Percentiles rank a stretch among this genome's conserved stretches.
Conservation (phyloP, 805 yeast genomes). For the Pichia manshurica region DNA sequence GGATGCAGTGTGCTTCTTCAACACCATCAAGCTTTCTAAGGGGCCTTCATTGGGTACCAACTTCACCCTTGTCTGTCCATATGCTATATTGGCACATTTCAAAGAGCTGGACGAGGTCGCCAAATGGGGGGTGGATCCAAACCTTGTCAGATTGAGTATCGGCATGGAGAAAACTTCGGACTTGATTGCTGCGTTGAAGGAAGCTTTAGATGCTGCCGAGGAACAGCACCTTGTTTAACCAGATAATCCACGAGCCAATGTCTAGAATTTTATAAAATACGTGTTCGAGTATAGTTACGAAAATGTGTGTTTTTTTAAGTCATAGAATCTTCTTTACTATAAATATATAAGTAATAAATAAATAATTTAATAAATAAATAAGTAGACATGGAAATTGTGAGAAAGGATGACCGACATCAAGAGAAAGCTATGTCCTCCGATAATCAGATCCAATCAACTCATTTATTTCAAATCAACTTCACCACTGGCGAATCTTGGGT, state of each 20-base stretch:
- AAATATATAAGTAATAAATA: slow-evolving; percentile 7
- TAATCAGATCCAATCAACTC: background rate
- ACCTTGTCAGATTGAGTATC: slow-evolving; percentile 73
- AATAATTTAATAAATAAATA: background rate
- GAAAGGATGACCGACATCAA: background rate
- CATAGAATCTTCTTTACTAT: slow-evolving; percentile 6
- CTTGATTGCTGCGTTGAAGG: slow-evolving; percentile 43
- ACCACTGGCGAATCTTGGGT: slow-evolving; percentile 68
- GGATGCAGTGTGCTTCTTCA: slow-evolving; percentile 69
- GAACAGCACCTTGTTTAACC: slow-evolving; percentile 29
- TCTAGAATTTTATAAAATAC: too few relatives aligned
- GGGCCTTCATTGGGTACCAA: slow-evolving; percentile 92
- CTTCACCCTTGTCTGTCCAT: slow-evolving; percentile 85
- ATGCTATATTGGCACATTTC: slow-evolving; percentile 80
- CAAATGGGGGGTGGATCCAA: slow-evolving; percentile 75
- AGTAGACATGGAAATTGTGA: background rate
- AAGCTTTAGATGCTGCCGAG: slow-evolving; percentile 45
- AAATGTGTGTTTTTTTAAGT: background rate
- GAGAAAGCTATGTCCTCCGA: too few relatives aligned
- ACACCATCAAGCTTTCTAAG: slow-evolving; percentile 63
- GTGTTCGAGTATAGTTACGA: too few relatives aligned
- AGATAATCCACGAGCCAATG: background rate
- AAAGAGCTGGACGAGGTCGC: slow-evolving; percentile 73
- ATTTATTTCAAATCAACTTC: slow-evolving; percentile 30
- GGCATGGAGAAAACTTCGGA: slow-evolving; percentile 74